Conservation (phyloP, 2,329 filamentous ascomycete genomes). For the Eutypa lata region DNA sequence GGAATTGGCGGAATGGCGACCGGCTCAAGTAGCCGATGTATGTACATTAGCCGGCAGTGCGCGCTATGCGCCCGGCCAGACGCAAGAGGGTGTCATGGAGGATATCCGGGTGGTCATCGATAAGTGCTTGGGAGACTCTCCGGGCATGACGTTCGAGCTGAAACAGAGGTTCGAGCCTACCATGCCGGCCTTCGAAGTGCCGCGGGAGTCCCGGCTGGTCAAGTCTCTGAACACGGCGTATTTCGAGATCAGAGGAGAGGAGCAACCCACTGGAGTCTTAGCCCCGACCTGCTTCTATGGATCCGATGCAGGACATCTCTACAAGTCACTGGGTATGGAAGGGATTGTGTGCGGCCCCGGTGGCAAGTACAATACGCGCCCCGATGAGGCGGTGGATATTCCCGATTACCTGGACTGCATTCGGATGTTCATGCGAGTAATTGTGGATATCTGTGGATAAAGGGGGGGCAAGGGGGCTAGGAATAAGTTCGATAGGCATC, state of each 20-base stretch:
- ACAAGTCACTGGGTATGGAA: conserved; percentile 22
- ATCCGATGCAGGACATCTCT: conserved; percentile 22
- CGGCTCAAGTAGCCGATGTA: conserved; percentile 21
- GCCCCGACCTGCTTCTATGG: conserved; percentile 24
- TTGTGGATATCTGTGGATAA: conserved; percentile 22
- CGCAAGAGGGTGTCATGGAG: conserved; percentile 19
- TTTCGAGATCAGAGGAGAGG: conserved; percentile 8
- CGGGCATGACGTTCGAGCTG: conserved; percentile 20
- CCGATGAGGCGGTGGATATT: conserved; percentile 24
- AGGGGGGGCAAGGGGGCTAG: background rate
- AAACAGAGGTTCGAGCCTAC: conserved; percentile 19
- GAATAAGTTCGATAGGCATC: too few species aligned
- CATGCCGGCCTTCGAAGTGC: conserved; percentile 23
- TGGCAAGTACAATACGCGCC: conserved; percentile 23
- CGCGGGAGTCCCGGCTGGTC: conserved; percentile 14
- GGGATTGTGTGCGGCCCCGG: conserved; percentile 24
- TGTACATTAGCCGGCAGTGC: conserved; percentile 22
- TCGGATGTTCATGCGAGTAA: conserved; percentile 22
- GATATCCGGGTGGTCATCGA: conserved; percentile 15
- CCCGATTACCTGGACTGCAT: conserved; percentile 24
- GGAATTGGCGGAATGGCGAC: conserved; percentile 22
- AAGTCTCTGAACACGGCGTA: conserved; percentile 20
- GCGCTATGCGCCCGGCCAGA: conserved; percentile 24
- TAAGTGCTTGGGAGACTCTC: conserved; percentile 10
- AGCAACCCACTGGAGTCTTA: conserved; percentile 22